Base-by-base conservation (phyloP, 2,329 filamentous ascomycete genomes). In the Pestalotiopsis sp. region DNA sequence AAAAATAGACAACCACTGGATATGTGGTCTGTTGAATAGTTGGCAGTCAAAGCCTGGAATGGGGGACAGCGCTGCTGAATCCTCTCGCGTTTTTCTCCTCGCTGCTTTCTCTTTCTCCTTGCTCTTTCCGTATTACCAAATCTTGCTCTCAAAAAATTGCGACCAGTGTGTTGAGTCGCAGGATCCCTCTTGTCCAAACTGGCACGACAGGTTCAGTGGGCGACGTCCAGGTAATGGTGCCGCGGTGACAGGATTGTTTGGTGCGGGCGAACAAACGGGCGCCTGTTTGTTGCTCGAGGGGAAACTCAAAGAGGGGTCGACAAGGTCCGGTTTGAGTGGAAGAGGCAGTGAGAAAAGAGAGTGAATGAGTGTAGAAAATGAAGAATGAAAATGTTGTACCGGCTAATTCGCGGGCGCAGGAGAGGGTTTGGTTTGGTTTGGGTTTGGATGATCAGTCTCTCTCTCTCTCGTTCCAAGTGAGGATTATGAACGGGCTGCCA, bases 31-130 rank as follows among this genome's bases (percentile, higher is more conserved):
- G 27, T 41, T 45, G 56, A 17, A 20, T 20, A 17, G 61, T 52
- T 65, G 66, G 66, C 68, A 72, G 71, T 69, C 68, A 68, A 73
- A 67, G 71, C 70, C 69, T 73, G 69, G 70, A 56, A 72, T 52
- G 66, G 70, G 78, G 83, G 83, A 85, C 84, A 86, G 84, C 84
- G 74, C 84, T 84, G 84, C 84, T 86, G 84, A 81, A 86, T 86
- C 84, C 84, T 80, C 73, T 73, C 61, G 61, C 49, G 20, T 45
- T 31, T 75, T 9, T n/a, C 14, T n/a, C 11, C 73, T 71, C 74
- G 66, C 72, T 72, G 68, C 69, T 73, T 65, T 66, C 68, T 71
- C 71, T 73, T 71, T 72, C 72, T 70, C 70, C 69, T 70, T 67
- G 69, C 70, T 72, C 64, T 69, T 68, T 25, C 41, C 62, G 61